phyloP scores from a whole-genome alignment of 1,139 yeast genomes.

The Schwanniomyces etchellsii region DNA sequence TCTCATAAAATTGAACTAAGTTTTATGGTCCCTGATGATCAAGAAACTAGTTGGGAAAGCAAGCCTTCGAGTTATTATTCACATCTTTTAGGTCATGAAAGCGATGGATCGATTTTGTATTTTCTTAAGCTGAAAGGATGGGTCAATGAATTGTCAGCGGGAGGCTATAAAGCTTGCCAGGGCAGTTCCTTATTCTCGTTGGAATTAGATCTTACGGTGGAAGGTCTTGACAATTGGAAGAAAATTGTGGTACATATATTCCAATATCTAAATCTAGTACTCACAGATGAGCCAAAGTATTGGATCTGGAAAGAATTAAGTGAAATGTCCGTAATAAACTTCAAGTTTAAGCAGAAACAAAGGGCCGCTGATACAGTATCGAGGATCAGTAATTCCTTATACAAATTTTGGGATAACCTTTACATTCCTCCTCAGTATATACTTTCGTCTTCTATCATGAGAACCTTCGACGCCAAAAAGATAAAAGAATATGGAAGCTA shows the following conservation, averaged over 20 bases:
- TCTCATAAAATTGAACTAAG: constrained; percentile 58
- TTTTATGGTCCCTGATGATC: constrained; percentile 74
- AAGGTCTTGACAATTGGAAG: constrained; percentile 63
- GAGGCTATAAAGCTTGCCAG: constrained; percentile 61
- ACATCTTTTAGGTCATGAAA: constrained; percentile 90
- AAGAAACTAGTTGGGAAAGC: constrained; percentile 54
- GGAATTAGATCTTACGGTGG: constrained; percentile 68
- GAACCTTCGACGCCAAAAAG: constrained; percentile 52
- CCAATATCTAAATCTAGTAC: constrained; percentile 63
- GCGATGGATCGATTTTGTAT: constrained; percentile 70
- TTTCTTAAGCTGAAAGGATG: constrained; percentile 65
- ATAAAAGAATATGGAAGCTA: constrained; percentile 47
- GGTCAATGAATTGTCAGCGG: constrained; percentile 77
- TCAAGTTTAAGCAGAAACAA: constrained; percentile 63
- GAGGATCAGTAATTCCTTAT: constrained; percentile 39
- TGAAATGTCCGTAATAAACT: constrained; percentile 43
- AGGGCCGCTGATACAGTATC: constrained; percentile 58
- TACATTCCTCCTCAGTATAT: constrained; percentile 60
- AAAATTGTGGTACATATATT: constrained; percentile 55
- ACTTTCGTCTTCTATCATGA: constrained; percentile 52
- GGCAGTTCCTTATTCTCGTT: constrained; percentile 65
- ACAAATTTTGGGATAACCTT: constrained; percentile 29
- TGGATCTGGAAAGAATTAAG: constrained; percentile 50
- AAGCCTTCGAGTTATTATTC: constrained; percentile 69
- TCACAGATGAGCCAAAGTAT: constrained; percentile 47